Evolutionary conservation across 768 basidiomycete genomes (phyloP).

Genomic region (Dacryopinax spathularia): DNA sequence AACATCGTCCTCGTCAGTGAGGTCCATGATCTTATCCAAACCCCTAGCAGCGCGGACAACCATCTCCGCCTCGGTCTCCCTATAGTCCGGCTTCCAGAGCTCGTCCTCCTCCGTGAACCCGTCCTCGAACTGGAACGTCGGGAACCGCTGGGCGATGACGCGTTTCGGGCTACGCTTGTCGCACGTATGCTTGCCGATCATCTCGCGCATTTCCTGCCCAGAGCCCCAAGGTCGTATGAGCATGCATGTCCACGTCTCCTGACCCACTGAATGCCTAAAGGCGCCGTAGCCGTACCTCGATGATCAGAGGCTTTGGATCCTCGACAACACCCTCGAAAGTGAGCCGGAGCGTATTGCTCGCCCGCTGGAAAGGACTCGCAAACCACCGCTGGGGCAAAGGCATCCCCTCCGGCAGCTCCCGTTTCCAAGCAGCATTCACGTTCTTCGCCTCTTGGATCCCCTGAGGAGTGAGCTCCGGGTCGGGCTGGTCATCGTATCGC

Average conservation of each 20-base stretch:
- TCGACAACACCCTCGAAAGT: slow-evolving; percentile 32
- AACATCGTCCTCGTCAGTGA: slow-evolving; percentile 22
- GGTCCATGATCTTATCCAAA: slow-evolving; percentile 36
- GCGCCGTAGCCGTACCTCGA: slow-evolving; percentile 37
- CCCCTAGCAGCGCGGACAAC: slow-evolving; percentile 36
- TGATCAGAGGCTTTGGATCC: slow-evolving; percentile 28
- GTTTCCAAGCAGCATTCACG: slow-evolving; percentile 35
- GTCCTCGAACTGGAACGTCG: slow-evolving; percentile 39
- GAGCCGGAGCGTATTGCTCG: slow-evolving; percentile 40
- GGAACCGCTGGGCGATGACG: slow-evolving; percentile 37
- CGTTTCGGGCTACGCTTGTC: slow-evolving; percentile 43
- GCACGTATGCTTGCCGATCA: slow-evolving; percentile 54
- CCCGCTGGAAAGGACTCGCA: slow-evolving; percentile 49
- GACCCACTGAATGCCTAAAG: background rate
- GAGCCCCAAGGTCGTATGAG: background rate
- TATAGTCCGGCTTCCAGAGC: slow-evolving; percentile 39
- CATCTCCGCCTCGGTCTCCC: slow-evolving; percentile 40
- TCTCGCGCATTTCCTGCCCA: slow-evolving; percentile 49
- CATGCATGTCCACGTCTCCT: background rate
- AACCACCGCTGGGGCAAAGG: slow-evolving; percentile 44
- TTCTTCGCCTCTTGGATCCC: slow-evolving; percentile 43
- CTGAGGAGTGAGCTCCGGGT: slow-evolving; percentile 45
- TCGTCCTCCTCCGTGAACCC: slow-evolving; percentile 50
- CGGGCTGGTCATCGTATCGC: slow-evolving; percentile 30
- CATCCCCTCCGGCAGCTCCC: slow-evolving; percentile 30